Percentiles rank a stretch among this genome's conserved stretches.
Conservation (phyloP, 345 rosid species). For the Odontarrhena argentea region DNA sequence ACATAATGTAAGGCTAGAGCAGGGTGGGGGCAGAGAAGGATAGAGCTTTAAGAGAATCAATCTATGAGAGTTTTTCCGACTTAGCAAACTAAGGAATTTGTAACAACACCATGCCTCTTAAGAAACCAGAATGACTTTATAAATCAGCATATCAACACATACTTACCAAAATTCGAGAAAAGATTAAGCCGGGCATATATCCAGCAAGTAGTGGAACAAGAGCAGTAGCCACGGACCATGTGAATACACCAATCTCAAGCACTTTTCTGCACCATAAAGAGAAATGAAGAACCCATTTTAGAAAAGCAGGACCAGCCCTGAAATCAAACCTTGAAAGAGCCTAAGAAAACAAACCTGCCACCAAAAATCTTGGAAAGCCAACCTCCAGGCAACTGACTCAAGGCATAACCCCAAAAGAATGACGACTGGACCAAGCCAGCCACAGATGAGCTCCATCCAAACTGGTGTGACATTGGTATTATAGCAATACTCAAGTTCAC, state of each 20-base stretch:
- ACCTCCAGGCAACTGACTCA: conserved; percentile 95
- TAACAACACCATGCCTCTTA: conserved; percentile 6
- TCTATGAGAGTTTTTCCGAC: neutral
- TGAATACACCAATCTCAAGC: conserved; percentile 79
- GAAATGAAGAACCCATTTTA: neutral
- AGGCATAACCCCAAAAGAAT: conserved; percentile 94
- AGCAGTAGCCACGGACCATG: conserved; percentile 90
- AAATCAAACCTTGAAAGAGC: conserved; percentile 1
- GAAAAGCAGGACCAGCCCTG: conserved; percentile 4
- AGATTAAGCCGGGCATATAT: conserved; percentile 83
- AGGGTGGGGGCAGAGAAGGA: conserved; percentile 13
- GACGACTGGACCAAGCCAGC: conserved; percentile 95
- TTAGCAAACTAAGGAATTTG: conserved; percentile 3
- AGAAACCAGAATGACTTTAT: conserved; percentile 14
- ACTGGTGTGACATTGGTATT: conserved; percentile 95
- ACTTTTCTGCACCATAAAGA: conserved; percentile 60
- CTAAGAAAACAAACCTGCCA: conserved; percentile 67
- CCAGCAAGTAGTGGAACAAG: conserved; percentile 85
- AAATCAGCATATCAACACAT: conserved; percentile 6
- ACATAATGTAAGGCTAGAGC: conserved; percentile 44
- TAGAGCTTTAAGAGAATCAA: neutral
- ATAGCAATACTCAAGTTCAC: conserved; percentile 95
- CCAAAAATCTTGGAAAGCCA: conserved; percentile 94
- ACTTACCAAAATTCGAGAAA: conserved; percentile 78
- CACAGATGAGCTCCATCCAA: conserved; percentile 83